Evolutionary conservation across 2,329 filamentous ascomycete genomes (phyloP).

Genomic region (Cephalotrichum gorgonifer): DNA sequence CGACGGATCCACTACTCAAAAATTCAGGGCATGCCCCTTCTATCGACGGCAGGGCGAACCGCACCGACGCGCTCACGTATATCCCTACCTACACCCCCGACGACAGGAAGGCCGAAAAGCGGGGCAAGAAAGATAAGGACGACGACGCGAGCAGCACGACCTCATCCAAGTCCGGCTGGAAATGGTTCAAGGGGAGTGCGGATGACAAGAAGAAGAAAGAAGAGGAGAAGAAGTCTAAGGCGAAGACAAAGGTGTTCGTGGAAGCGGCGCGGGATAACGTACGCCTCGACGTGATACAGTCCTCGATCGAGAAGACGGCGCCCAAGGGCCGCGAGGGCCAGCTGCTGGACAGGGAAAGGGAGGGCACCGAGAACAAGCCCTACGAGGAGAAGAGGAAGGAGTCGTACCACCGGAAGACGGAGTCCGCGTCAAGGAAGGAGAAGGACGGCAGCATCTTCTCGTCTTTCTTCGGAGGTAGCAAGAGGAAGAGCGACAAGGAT

Average conservation of each 20-base stretch:
- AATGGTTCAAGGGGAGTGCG: slow-evolving; percentile 71
- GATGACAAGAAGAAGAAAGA: slow-evolving; percentile 56
- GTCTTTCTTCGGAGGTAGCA: slow-evolving; percentile 80
- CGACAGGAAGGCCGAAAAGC: slow-evolving; percentile 66
- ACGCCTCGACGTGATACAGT: slow-evolving; percentile 77
- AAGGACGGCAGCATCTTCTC: slow-evolving; percentile 92
- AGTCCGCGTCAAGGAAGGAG: slow-evolving; percentile 72
- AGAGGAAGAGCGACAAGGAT: slow-evolving; percentile 77
- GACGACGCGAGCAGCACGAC: slow-evolving; percentile 47
- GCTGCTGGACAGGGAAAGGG: slow-evolving; percentile 65
- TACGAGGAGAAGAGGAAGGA: slow-evolving; percentile 81
- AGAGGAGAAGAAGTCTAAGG: slow-evolving; percentile 54
- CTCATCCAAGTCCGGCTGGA: slow-evolving; percentile 65
- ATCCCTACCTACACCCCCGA: slow-evolving; percentile 63
- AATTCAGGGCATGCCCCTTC: slow-evolving; percentile 48
- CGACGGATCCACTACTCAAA: slow-evolving; percentile 56
- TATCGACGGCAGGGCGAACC: slow-evolving; percentile 53
- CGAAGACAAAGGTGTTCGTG: slow-evolving; percentile 47
- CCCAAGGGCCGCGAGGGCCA: slow-evolving; percentile 70
- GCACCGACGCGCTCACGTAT: slow-evolving; percentile 69
- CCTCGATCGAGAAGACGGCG: slow-evolving; percentile 63
- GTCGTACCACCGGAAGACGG: slow-evolving; percentile 63
- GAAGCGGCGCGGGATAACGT: slow-evolving; percentile 65
- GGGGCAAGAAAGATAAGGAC: slow-evolving; percentile 63
- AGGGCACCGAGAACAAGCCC: slow-evolving; percentile 58